Conservation (phyloP, 1,284 basidiomycete species). For the Cutaneotrichosporon sp. region DNA sequence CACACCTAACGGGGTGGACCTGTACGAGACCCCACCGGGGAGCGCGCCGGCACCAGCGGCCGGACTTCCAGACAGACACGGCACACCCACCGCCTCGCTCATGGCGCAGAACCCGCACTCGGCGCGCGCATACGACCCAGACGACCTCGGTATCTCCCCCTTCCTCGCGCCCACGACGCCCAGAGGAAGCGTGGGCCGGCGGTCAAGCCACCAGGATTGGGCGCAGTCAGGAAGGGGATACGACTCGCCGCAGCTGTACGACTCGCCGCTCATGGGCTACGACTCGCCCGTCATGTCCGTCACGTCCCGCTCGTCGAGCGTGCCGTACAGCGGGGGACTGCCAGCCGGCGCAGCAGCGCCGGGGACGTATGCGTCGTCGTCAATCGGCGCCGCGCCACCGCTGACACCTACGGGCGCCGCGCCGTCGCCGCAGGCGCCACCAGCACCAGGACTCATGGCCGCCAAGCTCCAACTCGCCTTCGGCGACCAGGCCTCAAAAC, state of each 20-base stretch:
- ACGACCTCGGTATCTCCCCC: constrained; percentile 25
- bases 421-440: no score
- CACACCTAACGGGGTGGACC: constrained; percentile 31
- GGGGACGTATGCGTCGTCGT: no score
- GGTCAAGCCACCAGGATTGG: background rate
- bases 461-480: no score
- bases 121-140: constrained; percentile 6
- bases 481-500: no score
- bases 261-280: background rate
- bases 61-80: no score
- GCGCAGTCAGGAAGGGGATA: background rate
- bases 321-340: background rate
- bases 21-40: constrained; percentile 13
- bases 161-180: constrained; percentile 24
- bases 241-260: background rate
- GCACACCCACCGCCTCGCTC: no score
- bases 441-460: no score
- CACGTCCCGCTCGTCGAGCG: background rate
- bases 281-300: background rate
- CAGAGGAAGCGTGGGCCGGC: background rate
- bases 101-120: constrained; percentile 5
- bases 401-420: no score
- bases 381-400: no score
- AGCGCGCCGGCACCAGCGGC: no score
- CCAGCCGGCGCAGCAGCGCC: no score